Evolutionary conservation across 2,329 filamentous ascomycete species (phyloP), one percentile per base, ranked within the genome.

Genomic region (Penicillium hordei): DNA sequence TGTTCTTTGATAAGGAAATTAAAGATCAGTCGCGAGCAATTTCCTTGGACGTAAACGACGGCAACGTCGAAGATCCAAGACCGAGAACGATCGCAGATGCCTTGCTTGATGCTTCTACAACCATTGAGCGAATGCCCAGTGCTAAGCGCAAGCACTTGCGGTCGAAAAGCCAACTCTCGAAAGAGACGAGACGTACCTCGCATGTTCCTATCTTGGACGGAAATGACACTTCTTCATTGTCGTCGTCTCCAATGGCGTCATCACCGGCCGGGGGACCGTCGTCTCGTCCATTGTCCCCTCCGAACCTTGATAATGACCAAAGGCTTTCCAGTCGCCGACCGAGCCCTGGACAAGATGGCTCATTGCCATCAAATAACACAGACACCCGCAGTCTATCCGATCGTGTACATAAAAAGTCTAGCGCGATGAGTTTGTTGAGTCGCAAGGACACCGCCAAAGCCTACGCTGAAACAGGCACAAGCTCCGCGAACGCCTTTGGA

Each of bases 71-170:
- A 58, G 57, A 79, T 71, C 58, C 78, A 75, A 74, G 65, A 10
- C 83, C 86, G 5, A 89, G 91, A 65, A 96, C 92, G 0, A 94
- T 97, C 64, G 86, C 90, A 4, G 93, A 97, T 75, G 94, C 94
- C 6, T 80, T 97, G 17, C 81, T 96, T 31, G 94, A 97, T 74
- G 94, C 94, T 7, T 95, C 92, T 1, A 93, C 91, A 77, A 92
- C 89, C 0, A 91, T 94, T 61, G 89, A 93, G 68, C 87, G 89
- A 62, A 59, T 59, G 4, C 79, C 86, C 0, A 75, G 84, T 8
- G 77, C 84, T 42, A 70, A 72, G 43, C 76, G 76, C 49, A 78
- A 69, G 57, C 70, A 75, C 45, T 66, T 74, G 15, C 73, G 74
- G 52, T 70, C 72, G 27, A 75, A 75, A 61, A 78, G 68, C 58